phyloP scores from a whole-genome alignment of 2,329 filamentous ascomycete genomes.

The Cytospora piceicola region DNA sequence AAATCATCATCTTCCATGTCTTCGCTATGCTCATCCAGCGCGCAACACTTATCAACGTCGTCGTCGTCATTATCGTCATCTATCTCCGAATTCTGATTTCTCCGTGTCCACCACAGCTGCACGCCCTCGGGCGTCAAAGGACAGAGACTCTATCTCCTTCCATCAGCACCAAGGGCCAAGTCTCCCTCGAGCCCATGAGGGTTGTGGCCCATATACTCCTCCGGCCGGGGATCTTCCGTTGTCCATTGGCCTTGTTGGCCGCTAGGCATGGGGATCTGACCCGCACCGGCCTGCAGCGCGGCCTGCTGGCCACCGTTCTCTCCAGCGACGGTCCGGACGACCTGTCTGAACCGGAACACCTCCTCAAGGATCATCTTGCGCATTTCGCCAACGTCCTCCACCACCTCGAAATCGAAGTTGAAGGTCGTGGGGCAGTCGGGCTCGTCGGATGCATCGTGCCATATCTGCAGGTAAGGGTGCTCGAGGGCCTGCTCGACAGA shows the following conservation, averaged over 20 bases:
- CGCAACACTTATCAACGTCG: background rate
- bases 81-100: conserved; percentile 9
- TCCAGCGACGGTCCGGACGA: conserved; percentile 57
- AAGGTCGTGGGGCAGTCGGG: conserved; percentile 91
- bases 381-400: conserved; percentile 94
- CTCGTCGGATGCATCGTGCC: conserved; percentile 97
- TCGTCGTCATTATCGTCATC: conserved; percentile 4
- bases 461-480: conserved; percentile 95
- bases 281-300: conserved; percentile 41
- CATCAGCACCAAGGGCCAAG: conserved; percentile 63
- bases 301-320: conserved; percentile 34
- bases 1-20: background rate
- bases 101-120: conserved; percentile 25
- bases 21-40: conserved; percentile 1
- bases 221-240: conserved; percentile 62
- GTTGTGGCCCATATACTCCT: conserved; percentile 56
- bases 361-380: conserved; percentile 97
- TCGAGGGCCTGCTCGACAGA: conserved; percentile 93
- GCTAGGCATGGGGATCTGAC: conserved; percentile 57
- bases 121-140: conserved; percentile 13
- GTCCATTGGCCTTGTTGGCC: conserved; percentile 56
- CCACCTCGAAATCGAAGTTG: conserved; percentile 98
- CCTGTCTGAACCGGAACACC: conserved; percentile 80
- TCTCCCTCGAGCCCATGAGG: conserved; percentile 61
- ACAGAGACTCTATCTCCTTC: conserved; percentile 36